Evolutionary conservation across 2,329 filamentous ascomycete species (phyloP), one percentile per base, ranked within the genome.

Genomic region (Penicillium sp.): DNA sequence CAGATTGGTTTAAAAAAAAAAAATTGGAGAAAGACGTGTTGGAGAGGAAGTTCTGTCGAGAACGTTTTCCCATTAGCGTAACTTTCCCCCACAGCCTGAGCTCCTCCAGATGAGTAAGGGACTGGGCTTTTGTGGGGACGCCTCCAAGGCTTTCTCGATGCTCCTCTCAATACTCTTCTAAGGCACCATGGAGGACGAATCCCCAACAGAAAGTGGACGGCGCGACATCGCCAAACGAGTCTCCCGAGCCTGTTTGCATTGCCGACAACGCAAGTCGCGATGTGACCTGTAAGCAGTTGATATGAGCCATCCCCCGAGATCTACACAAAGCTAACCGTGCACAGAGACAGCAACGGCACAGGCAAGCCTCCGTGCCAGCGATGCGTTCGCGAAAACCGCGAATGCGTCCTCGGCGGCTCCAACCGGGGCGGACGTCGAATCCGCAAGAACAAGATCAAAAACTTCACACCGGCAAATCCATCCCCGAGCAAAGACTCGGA

Each of bases 351-450:
- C 65, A 72, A 80, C 75, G 71, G 81, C 69, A 68, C 79, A 66
- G 68, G 78, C 67, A 65, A 79, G 74, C 76, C 76, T 27, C 83
- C 83, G 24, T 86, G 83, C 60, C 77, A 82, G 48, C 74, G 83
- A 50, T 86, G 83, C 69, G 78, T 81, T 57, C 78, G 79, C 60
- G 82, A 84, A 58, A 75, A 77, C 53, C 80, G 81, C 48, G 81
- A 85, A 56, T 86, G 83, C 65, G 77, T 85, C 10, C 76, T 85
- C 18, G 83, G 82, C 7, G 79, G 80, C 42, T 83, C 81, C 45
- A 85, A 85, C 63, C 79, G 83, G 50, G 83, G 83, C 43, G 83
- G 83, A 13, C 77, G 82, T 51, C 77, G 83, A 44, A 78, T 84
- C 53, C 79, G 82, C 49, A 83, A 82, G 63, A 82, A 81, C 64